phyloP scores from a whole-genome alignment of 2,329 filamentous ascomycete genomes.

The Ceratocystis papillata region DNA sequence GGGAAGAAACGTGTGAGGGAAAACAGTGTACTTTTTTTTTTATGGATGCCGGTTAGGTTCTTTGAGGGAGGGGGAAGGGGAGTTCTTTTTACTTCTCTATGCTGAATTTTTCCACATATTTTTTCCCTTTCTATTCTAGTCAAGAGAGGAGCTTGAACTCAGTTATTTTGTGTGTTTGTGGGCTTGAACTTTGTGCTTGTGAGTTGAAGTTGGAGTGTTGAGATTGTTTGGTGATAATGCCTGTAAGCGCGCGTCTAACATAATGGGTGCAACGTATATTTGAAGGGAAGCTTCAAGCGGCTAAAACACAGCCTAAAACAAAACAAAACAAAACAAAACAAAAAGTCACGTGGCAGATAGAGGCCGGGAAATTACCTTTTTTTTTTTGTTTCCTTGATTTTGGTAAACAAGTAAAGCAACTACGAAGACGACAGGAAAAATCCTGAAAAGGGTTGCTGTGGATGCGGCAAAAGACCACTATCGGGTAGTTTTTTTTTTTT shows the following conservation, averaged over 20 bases:
- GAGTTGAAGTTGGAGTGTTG: not conserved
- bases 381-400: not conserved
- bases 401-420: not conserved
- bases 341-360: not conserved
- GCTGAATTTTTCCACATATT: not conserved
- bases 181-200: not conserved
- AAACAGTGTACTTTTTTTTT: not conserved
- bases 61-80: not conserved
- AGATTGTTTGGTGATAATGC: not conserved
- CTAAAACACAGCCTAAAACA: not conserved
- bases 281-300: not conserved
- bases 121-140: not conserved
- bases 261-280: not conserved
- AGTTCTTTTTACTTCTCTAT: not conserved
- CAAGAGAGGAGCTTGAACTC: not conserved
- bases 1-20: not conserved
- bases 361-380: not conserved
- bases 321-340: not conserved
- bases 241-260: not conserved
- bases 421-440: not conserved
- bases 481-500: not conserved
- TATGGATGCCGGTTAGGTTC: not conserved
- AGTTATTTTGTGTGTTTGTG: not conserved
- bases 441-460: not conserved
- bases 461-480: not conserved